A percentile compares a stretch with the other conserved stretches of the same genome.
Evolutionary conservation across 2,329 filamentous ascomycete genomes (phyloP).

Genomic region (Arthroderma sp.): DNA sequence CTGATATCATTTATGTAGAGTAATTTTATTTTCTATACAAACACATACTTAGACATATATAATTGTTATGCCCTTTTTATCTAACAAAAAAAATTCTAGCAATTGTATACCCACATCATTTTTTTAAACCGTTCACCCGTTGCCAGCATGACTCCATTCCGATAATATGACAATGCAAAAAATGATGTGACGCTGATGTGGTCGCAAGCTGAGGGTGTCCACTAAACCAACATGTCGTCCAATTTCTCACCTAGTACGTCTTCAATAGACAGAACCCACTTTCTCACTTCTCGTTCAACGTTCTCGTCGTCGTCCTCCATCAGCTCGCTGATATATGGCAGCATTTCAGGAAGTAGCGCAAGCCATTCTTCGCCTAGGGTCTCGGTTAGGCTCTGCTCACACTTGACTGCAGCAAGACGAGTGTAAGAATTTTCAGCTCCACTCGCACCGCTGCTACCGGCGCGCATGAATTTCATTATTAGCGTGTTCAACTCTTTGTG

Average conservation of each 20-base stretch:
- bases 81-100: neutral
- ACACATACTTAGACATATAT: too few relatives aligned
- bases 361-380: constrained; percentile 88
- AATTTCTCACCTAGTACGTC: constrained; percentile 77
- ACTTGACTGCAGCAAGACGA: constrained; percentile 67
- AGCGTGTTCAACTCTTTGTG: constrained; percentile 75
- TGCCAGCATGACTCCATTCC: neutral
- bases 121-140: neutral
- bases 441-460: constrained; percentile 28
- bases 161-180: neutral
- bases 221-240: constrained; percentile 78
- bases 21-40: neutral
- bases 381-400: constrained; percentile 66
- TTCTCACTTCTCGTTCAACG: constrained; percentile 77
- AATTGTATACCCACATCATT: neutral
- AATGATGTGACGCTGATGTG: neutral
- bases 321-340: constrained; percentile 88
- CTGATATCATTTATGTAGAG: neutral
- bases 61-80: too few relatives aligned
- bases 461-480: constrained; percentile 64
- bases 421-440: constrained; percentile 51
- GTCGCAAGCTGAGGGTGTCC: too few relatives aligned
- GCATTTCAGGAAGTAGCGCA: constrained; percentile 79
- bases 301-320: constrained; percentile 93
- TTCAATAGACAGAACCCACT: constrained; percentile 86